Conservation (phyloP, 768 basidiomycete genomes). For the Podaxis carcinomalis region DNA sequence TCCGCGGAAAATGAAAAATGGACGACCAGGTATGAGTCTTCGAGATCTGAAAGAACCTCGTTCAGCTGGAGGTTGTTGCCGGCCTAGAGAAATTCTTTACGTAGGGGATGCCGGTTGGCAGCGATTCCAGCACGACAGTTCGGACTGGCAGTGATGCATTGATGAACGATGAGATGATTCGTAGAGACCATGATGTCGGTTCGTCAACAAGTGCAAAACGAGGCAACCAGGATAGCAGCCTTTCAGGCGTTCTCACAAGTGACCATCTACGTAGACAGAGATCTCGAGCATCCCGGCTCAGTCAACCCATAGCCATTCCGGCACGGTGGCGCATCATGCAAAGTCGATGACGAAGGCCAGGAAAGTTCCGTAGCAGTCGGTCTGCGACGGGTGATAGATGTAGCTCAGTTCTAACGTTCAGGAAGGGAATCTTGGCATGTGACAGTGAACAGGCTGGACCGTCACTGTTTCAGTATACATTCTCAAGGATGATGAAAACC, state of each 20-base stretch:
- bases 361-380: neutral
- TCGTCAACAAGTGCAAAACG: neutral
- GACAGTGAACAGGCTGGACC: neutral
- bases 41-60: neutral
- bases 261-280: neutral
- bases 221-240: neutral
- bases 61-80: neutral
- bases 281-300: neutral
- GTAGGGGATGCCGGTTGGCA: neutral
- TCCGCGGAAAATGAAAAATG: conserved; percentile 2
- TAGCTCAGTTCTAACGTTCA: neutral
- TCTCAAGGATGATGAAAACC: neutral
- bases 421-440: neutral
- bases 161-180: neutral
- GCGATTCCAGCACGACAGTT: neutral
- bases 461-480: neutral
- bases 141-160: neutral
- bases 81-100: neutral
- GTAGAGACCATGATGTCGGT: neutral
- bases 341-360: neutral
- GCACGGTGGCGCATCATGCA: neutral
- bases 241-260: neutral
- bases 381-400: neutral
- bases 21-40: neutral
- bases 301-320: neutral